A percentile compares a stretch with the other conserved stretches of the same genome.
Evolutionary conservation across 176 grass and related monocot species (phyloP).

Genomic region (Cenchrus americanus): DNA sequence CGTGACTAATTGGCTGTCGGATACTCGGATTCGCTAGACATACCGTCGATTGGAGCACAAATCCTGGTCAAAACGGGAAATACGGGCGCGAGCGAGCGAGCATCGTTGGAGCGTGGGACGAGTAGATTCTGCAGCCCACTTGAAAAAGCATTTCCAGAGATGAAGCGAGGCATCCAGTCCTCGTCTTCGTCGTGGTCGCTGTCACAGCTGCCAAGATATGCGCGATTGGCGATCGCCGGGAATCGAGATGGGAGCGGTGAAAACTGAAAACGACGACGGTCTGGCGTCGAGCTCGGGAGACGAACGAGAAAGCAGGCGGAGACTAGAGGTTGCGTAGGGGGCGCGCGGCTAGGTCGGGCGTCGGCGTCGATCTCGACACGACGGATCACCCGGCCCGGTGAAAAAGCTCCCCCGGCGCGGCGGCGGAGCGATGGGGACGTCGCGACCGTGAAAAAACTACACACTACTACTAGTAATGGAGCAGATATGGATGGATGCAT

Average conservation of each 20-base stretch:
- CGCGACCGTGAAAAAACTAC: no score
- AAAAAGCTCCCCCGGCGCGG: background rate
- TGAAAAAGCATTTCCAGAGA: no score
- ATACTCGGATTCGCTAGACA: background rate
- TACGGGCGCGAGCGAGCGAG: background rate
- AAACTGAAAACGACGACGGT: constrained; percentile 44
- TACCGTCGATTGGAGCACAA: background rate
- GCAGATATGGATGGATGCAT: background rate
- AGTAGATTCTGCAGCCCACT: constrained; percentile 23
- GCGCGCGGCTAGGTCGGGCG: constrained; percentile 2
- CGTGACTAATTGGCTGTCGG: background rate
- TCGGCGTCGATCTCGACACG: constrained; percentile 31
- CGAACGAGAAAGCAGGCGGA: background rate
- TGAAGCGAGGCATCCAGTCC: background rate
- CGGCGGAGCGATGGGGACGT: background rate
- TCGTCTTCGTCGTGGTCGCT: background rate
- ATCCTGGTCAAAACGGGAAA: constrained; percentile 25
- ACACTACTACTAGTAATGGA: background rate
- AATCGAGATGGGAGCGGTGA: constrained; percentile 8
- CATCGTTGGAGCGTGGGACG: background rate
- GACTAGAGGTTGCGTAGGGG: background rate
- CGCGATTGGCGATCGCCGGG: constrained; percentile 34
- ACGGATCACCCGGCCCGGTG: background rate
- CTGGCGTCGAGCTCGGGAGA: no score
- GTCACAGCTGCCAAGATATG: constrained; percentile 26